phyloP scores from a whole-genome alignment of 495 filamentous ascomycete species.

The Hypoxylon perforatum region DNA sequence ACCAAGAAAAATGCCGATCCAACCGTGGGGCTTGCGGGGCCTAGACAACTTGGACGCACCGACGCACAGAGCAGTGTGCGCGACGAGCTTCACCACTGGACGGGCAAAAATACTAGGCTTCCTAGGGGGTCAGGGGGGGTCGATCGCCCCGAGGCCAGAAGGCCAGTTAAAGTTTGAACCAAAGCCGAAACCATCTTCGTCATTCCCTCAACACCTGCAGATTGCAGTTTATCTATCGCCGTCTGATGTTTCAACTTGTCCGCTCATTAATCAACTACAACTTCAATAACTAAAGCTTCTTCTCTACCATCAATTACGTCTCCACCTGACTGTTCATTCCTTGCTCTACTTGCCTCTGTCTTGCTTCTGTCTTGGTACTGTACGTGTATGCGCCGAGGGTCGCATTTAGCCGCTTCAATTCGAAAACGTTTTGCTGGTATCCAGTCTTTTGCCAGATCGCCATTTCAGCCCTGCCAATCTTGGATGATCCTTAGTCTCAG shows the following conservation, averaged over 20 bases:
- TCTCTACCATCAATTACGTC: neutral
- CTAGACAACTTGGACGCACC: constrained; percentile 8
- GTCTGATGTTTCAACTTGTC: constrained; percentile 22
- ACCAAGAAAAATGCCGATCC: constrained; percentile 34
- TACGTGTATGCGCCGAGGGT: constrained; percentile 34
- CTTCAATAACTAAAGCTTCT: no score
- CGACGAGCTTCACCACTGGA: neutral
- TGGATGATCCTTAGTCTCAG: constrained; percentile 5
- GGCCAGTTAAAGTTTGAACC: constrained; percentile 31
- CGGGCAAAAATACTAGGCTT: neutral
- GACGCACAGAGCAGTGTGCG: neutral
- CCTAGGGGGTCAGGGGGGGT: constrained; percentile 7
- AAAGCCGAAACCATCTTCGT: constrained; percentile 37
- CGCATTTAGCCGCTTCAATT: constrained; percentile 42
- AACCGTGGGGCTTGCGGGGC: constrained; percentile 22
- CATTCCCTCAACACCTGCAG: constrained; percentile 23
- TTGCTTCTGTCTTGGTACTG: constrained; percentile 3
- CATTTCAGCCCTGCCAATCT: constrained; percentile 31
- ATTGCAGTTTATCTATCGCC: constrained; percentile 6
- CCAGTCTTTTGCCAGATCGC: constrained; percentile 38
- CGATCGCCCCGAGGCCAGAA: constrained; percentile 13
- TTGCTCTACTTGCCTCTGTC: constrained; percentile 2
- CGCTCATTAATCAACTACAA: neutral
- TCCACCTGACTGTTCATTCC: neutral
- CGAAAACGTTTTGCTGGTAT: constrained; percentile 20